Base-by-base conservation (phyloP, 441 rosid genomes). In the Erodium trifolium region DNA sequence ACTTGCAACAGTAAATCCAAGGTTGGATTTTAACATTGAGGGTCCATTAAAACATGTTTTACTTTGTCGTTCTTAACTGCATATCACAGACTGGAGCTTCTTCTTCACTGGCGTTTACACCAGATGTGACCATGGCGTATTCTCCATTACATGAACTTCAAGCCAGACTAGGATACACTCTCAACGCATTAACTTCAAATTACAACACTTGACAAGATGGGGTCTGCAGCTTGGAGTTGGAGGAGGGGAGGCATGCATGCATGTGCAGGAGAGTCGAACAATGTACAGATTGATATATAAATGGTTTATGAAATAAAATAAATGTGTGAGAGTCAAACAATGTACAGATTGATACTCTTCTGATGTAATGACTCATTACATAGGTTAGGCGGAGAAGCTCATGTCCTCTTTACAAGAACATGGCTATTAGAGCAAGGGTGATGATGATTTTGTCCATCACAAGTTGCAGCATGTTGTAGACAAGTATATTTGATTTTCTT, bases 1-100 rank as follows among this genome's bases (percentile, higher is more conserved):
- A 84, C 90, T 88, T 6, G 90, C 91, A 3, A 86, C 90, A 2
- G 94, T 88, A 75, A 85, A 88, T 70, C 90, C 94, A 31, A 81
- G 86, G 69, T 75, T 88, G 74, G 88, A 86, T 81, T 81, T 82
- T 64, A 82, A 76, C 81, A 76, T 85, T 35, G 89, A 86, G 75
- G 84, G 86, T 73, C 62, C 67, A 11, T 27, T 39, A 29, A 55
- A n/a, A 68, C 3, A 14, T 18, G 18, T 49, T 16, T 49, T 27
- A 51, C 63, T 69, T 59, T 31, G 19, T 53, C 60, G 2, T 53
- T 5, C 60, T 35, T 43, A 60, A 2, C 64, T 9, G 31, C 81
- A 84, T 87, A 82, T 79, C 91, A 68, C 81, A 88, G 70, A 79
- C 83, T 68, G 84, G 88, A 82, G 81, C 93, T 72, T 85, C 98